A percentile compares a stretch with the other conserved stretches of the same genome.
These are phyloP conservation scores for Acanthamoeba lugdunensis DNA, from an alignment of 208 protist species.

Conservation along the genomic window DNA sequence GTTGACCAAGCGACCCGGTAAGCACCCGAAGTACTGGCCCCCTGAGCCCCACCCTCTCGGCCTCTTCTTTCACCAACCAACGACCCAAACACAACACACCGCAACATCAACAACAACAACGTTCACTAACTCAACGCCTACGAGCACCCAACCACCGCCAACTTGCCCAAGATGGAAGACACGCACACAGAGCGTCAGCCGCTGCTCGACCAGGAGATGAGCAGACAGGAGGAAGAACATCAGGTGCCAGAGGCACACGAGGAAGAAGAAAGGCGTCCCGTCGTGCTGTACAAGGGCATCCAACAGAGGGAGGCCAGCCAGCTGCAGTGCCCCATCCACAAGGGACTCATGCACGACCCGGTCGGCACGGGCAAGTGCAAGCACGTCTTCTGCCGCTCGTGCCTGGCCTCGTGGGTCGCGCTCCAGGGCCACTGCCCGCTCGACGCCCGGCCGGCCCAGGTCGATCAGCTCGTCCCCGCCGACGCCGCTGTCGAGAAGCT, in stretches of 20 bases:
- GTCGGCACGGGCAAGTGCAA: conserved; percentile 33
- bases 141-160: neutral
- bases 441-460: neutral
- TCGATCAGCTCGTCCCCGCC: neutral
- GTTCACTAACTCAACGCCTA: neutral
- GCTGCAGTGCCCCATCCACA: conserved; percentile 44
- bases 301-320: conserved; percentile 7
- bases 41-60: neutral
- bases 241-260: neutral
- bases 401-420: conserved; percentile 35
- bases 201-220: neutral
- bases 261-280: neutral
- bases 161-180: neutral
- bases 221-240: neutral
- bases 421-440: conserved; percentile 42
- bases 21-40: neutral
- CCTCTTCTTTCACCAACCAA: neutral
- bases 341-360: conserved; percentile 14
- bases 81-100: neutral
- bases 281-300: conserved; percentile 23
- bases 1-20: neutral
- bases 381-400: conserved; percentile 47
- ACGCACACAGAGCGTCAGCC: neutral
- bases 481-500: neutral
- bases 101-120: neutral